A percentile compares a stretch with the other conserved stretches of the same genome.
Conservation (phyloP, 345 rosid species). For the Cardamine resedifolia region DNA sequence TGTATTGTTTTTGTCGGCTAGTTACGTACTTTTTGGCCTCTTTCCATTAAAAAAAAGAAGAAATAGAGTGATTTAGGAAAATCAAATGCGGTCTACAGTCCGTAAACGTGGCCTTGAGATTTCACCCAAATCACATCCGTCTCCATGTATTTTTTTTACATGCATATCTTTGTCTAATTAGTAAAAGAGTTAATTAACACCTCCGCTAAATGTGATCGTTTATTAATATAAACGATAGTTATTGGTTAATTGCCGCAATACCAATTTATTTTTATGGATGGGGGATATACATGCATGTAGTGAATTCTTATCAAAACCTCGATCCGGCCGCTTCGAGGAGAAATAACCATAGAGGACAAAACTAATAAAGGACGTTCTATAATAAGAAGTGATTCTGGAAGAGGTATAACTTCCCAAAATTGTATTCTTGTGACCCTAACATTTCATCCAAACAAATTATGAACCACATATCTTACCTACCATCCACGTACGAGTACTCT, state of each 20-base stretch:
- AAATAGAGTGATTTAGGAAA: background rate
- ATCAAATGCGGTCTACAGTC: background rate
- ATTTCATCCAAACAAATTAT: background rate
- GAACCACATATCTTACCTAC: conserved; percentile 27
- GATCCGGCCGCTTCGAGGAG: background rate
- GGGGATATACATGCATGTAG: background rate
- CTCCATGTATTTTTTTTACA: too few species aligned
- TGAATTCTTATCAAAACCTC: background rate
- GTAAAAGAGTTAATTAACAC: too few species aligned
- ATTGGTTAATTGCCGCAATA: background rate
- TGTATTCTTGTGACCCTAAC: background rate
- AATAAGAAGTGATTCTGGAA: background rate
- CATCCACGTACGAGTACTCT: background rate
- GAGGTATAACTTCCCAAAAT: background rate
- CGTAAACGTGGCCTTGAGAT: background rate
- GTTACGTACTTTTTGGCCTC: background rate
- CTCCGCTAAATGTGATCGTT: too few species aligned
- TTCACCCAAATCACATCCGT: background rate
- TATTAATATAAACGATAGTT: too few species aligned
- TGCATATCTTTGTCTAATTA: too few species aligned
- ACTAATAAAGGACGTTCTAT: background rate
- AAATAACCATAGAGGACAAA: background rate
- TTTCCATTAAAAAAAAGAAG: background rate
- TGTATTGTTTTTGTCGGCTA: background rate
- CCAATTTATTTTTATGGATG: background rate